Base-by-base conservation (phyloP, 2,329 filamentous ascomycete genomes). In the Didymella glomerata region DNA sequence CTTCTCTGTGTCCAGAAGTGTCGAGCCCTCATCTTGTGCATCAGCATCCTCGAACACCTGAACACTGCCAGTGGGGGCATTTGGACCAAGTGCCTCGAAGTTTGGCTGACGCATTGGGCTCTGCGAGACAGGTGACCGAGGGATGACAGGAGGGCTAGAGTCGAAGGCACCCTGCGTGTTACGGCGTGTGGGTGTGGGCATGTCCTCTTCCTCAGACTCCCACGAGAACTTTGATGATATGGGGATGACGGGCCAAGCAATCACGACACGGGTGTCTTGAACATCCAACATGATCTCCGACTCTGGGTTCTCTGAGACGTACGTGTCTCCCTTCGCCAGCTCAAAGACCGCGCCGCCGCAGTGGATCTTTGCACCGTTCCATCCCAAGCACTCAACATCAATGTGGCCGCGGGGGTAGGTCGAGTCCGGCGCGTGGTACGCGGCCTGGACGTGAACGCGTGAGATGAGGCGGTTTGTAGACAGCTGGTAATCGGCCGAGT, bases 201-300 rank as follows among this genome's bases (percentile, higher is more conserved):
- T 71, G 41, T 67, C 68, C 42, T 93, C 91, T 84, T 90, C 93
- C 45, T 76, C 73, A 78, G 84, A 76, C 73, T 81, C 76, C 80
- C 72, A 77, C 8, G 73, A 71, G 16, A 71, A 59, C 62, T 85
- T 79, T 67, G 68, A 73, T 71, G 68, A 73, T 71, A 69, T 77
- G 16, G 95, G 94, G 70, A 70, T 73, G 71, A 69, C 78, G n/a
- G 95, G 95, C 94, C 95, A 98, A 73, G 89, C 87, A 62, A 99
- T 82, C 76, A 97, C 84, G 44, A 98, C 92, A 63, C 95, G 90
- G 53, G 93, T 89, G 74, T 96, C 93, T 71, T 97, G 92, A 41
- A 98, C 93, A 76, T 98, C 93, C 64, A 99, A 82, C 88, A 99
- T 96, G 76, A 99, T 93, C 71, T 96, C 93, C 18, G 88, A 88